phyloP scores from a whole-genome alignment of 2,329 filamentous ascomycete species.

The Aspergillus sclerotialis region DNA sequence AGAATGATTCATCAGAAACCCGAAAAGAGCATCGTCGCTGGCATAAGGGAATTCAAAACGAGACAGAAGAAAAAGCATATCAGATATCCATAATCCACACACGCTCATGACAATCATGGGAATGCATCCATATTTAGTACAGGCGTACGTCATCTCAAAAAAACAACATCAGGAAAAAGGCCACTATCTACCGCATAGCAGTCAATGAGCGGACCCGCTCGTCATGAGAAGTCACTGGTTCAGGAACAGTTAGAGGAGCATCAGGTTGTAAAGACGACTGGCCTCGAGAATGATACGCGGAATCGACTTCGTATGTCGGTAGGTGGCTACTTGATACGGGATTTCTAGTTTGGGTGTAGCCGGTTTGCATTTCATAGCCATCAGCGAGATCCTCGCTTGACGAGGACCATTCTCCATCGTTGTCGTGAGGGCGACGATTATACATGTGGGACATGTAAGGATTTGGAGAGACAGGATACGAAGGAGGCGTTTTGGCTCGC shows the following conservation, averaged over 20 bases:
- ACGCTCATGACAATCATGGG: not conserved
- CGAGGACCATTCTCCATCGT: constrained; percentile 27
- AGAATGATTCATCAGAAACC: too few species aligned
- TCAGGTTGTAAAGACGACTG: constrained; percentile 6
- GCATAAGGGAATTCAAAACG: too few species aligned
- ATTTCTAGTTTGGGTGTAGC: constrained; percentile 19
- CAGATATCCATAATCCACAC: not conserved
- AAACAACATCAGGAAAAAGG: not conserved
- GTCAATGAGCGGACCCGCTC: constrained; percentile 13
- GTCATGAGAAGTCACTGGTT: constrained; percentile 5
- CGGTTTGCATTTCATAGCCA: constrained; percentile 32
- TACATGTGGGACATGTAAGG: constrained; percentile 20
- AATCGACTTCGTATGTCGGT: constrained; percentile 19
- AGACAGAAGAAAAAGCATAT: not conserved
- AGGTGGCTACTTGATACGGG: constrained; percentile 11
- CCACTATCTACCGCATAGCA: constrained; percentile 8
- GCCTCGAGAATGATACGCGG: constrained; percentile 21
- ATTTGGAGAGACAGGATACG: constrained; percentile 15
- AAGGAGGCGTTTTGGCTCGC: constrained; percentile 6
- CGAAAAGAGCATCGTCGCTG: too few species aligned
- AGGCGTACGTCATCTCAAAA: not conserved
- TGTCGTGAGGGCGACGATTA: constrained; percentile 21
- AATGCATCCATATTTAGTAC: too few species aligned
- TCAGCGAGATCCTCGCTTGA: constrained; percentile 30
- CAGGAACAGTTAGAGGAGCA: constrained; percentile 6